These are phyloP conservation scores for Erythrobasidium yunnanense DNA, from an alignment of 768 basidiomycete species.

Conservation along the genomic window DNA sequence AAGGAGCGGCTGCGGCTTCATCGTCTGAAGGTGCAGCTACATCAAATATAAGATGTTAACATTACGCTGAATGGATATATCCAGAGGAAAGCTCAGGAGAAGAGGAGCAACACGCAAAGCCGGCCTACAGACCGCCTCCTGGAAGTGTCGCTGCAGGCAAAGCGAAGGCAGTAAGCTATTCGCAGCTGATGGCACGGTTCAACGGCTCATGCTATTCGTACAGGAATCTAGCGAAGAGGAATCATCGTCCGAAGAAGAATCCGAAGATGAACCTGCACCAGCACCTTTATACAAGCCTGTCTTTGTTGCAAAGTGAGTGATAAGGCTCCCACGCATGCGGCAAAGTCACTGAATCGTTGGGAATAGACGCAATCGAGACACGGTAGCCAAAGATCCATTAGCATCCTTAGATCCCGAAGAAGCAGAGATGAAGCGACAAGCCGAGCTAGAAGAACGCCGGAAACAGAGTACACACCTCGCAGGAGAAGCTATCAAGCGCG, in stretches of 20 bases:
- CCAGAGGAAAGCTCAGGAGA: slow-evolving; percentile 9
- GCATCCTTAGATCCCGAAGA: slow-evolving; percentile 63
- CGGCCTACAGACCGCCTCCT: slow-evolving; percentile 1
- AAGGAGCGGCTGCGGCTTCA: neutral
- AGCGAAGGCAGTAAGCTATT: neutral
- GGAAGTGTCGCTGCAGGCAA: neutral
- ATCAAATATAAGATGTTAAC: neutral
- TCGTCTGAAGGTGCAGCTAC: neutral
- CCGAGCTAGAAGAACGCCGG: slow-evolving; percentile 68
- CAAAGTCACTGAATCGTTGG: neutral
- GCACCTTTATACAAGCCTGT: slow-evolving; percentile 78
- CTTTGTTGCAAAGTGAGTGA: slow-evolving; percentile 94
- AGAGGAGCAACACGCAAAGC: slow-evolving; percentile 17
- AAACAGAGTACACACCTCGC: slow-evolving; percentile 84
- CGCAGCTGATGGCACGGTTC: neutral
- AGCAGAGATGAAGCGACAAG: slow-evolving; percentile 55
- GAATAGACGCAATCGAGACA: slow-evolving; percentile 44
- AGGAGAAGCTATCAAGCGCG: slow-evolving; percentile 82
- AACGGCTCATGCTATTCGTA: slow-evolving; percentile 39
- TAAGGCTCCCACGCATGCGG: slow-evolving; percentile 48
- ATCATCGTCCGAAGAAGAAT: slow-evolving; percentile 57
- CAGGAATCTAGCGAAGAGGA: slow-evolving; percentile 48
- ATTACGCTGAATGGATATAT: too few relatives aligned
- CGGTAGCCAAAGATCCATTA: slow-evolving; percentile 55
- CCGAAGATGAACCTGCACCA: slow-evolving; percentile 57